phyloP scores from a whole-genome alignment of 306 rosid genomes.

The Bauhinia variegata region DNA sequence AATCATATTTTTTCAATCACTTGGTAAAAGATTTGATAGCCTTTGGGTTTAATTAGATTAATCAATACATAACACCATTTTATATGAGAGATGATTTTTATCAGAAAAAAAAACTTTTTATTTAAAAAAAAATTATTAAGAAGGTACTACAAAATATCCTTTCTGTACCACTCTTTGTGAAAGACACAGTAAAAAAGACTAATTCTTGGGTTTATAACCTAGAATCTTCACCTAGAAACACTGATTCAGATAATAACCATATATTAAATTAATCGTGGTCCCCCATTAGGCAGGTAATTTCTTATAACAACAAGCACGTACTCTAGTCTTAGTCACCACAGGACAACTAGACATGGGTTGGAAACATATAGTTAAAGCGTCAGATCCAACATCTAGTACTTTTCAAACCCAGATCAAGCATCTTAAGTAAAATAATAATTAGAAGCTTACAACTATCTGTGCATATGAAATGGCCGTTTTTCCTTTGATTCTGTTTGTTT shows the following conservation, averaged over 20 bases:
- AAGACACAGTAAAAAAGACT: slow-evolving; percentile 34
- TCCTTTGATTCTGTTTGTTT: background rate
- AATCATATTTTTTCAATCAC: background rate
- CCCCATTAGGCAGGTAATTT: slow-evolving; percentile 41
- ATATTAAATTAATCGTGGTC: slow-evolving; percentile 41
- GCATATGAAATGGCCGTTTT: slow-evolving; percentile 13
- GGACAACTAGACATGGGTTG: slow-evolving; percentile 30
- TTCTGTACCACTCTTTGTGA: slow-evolving; percentile 30
- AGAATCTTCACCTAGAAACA: slow-evolving; percentile 38
- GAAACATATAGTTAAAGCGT: slow-evolving; percentile 25
- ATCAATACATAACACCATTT: too few species aligned
- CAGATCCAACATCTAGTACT: slow-evolving; percentile 18
- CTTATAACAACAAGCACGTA: slow-evolving; percentile 46
- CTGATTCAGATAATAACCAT: slow-evolving; percentile 20
- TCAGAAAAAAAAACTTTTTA: too few species aligned
- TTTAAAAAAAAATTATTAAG: background rate
- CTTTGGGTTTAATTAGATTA: too few species aligned
- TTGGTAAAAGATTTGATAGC: too few species aligned
- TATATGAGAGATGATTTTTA: too few species aligned
- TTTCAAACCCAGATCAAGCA: slow-evolving; percentile 14
- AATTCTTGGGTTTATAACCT: slow-evolving; percentile 35
- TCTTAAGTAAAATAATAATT: slow-evolving; percentile 14
- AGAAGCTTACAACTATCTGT: slow-evolving; percentile 16
- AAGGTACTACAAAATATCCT: slow-evolving; percentile 32
- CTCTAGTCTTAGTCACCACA: slow-evolving; percentile 33